A percentile compares a stretch with the other conserved stretches of the same genome.
Conservation (phyloP, 306 rosid genomes). For the Dalbergia cultrata region DNA sequence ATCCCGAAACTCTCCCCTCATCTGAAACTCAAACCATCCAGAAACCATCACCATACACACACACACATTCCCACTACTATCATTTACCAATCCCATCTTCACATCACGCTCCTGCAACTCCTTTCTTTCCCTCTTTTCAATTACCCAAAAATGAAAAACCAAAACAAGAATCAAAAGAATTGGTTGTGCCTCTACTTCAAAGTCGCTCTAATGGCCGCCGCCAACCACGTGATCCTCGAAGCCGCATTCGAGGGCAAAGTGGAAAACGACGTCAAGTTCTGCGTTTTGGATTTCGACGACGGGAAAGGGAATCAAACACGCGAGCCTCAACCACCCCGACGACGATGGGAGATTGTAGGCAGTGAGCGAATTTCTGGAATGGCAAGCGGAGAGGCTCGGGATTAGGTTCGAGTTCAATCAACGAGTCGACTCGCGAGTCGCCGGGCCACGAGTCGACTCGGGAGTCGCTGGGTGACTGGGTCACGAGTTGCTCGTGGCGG, state of each 20-base stretch:
- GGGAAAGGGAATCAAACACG: conserved; percentile 67
- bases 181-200: conserved; percentile 17
- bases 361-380: conserved; percentile 47
- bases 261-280: conserved; percentile 48
- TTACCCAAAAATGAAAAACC: no score
- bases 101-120: no score
- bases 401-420: conserved; percentile 53
- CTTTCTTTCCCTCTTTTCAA: no score
- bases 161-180: no score
- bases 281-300: conserved; percentile 74
- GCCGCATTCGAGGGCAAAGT: conserved; percentile 55
- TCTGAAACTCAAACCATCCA: no score
- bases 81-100: no score
- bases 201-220: conserved; percentile 66
- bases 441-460: conserved; percentile 62
- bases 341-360: conserved; percentile 49
- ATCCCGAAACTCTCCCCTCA: no score
- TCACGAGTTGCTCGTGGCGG: no score
- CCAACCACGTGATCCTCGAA: conserved; percentile 71
- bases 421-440: conserved; percentile 71
- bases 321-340: conserved; percentile 53
- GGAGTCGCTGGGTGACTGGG: conserved; percentile 69
- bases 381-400: conserved; percentile 45
- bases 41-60: no score
- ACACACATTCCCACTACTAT: no score